Percentiles rank a stretch among this genome's conserved stretches.
Evolutionary conservation across 2,329 filamentous ascomycete species (phyloP).

Genomic region (Xylariaceae sp.): DNA sequence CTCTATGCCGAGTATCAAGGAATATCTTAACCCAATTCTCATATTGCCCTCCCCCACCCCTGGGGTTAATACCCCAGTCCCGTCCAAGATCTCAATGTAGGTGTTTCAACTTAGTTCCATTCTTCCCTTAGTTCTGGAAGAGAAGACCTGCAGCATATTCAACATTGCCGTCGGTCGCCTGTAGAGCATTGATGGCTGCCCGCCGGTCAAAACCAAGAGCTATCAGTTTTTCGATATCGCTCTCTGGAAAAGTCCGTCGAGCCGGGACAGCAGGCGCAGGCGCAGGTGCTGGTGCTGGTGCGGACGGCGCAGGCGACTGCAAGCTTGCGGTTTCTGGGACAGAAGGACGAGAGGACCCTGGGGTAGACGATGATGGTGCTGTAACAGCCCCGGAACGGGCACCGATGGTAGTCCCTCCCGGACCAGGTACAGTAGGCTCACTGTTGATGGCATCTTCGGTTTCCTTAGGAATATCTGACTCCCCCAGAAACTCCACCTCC

Average conservation of each 20-base stretch:
- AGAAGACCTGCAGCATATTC: conserved; percentile 83
- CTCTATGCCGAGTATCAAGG: conserved; percentile 15
- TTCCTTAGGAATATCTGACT: conserved; percentile 89
- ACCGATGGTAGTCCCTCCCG: conserved; percentile 85
- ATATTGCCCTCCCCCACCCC: conserved; percentile 10
- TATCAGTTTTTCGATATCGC: conserved; percentile 70
- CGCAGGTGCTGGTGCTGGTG: conserved; percentile 5
- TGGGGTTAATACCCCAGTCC: conserved; percentile 6
- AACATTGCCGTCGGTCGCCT: conserved; percentile 79
- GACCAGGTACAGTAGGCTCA: conserved; percentile 80
- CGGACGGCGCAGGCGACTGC: conserved; percentile 27
- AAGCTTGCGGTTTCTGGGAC: conserved; percentile 30
- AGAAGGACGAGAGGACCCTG: conserved; percentile 26
- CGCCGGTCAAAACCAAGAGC: conserved; percentile 72
- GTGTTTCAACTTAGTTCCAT: conserved; percentile 1
- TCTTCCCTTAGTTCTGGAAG: conserved; percentile 45
- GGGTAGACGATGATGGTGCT: conserved; percentile 40
- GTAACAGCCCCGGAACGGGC: conserved; percentile 74
- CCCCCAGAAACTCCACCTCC: conserved; percentile 84
- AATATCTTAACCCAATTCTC: conserved; percentile 8
- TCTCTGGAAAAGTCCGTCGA: conserved; percentile 47
- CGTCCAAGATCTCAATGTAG: conserved; percentile 5
- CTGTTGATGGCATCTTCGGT: conserved; percentile 67
- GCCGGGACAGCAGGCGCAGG: conserved; percentile 21
- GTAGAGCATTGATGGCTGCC: conserved; percentile 73